A percentile compares a stretch with the other conserved stretches of the same genome.
Evolutionary conservation across 2,329 filamentous ascomycete species (phyloP).

Genomic region (Sporothrix schenckii): DNA sequence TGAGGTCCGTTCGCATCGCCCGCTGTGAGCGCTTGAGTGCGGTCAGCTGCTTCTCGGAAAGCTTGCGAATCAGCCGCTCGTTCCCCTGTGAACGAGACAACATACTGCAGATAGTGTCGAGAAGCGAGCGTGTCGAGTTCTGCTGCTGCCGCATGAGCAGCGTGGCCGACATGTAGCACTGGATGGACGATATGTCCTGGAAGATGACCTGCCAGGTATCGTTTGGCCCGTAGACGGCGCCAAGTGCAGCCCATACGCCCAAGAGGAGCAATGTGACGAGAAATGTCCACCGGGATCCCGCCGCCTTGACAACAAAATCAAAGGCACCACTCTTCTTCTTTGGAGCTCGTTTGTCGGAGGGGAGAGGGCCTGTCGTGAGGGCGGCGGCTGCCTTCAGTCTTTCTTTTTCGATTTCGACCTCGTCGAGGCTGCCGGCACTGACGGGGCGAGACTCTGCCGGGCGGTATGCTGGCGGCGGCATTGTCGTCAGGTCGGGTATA

Average conservation of each 20-base stretch:
- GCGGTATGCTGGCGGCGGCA: constrained; percentile 33
- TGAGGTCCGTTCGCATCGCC: constrained; percentile 38
- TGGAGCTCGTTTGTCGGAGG: not conserved
- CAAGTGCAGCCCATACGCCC: constrained; percentile 41
- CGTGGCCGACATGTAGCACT: constrained; percentile 46
- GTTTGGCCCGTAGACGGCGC: constrained; percentile 41
- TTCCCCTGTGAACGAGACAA: constrained; percentile 43
- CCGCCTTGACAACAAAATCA: constrained; percentile 35
- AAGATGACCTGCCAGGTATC: constrained; percentile 46
- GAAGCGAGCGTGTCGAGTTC: constrained; percentile 41
- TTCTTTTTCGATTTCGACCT: constrained; percentile 32
- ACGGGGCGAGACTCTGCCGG: constrained; percentile 2
- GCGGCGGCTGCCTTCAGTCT: constrained; percentile 26
- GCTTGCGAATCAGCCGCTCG: constrained; percentile 40
- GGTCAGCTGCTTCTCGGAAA: constrained; percentile 35
- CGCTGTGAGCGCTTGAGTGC: constrained; percentile 35
- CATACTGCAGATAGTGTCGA: constrained; percentile 42
- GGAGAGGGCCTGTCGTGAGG: not conserved
- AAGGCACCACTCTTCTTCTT: constrained; percentile 30
- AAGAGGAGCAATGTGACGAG: constrained; percentile 42
- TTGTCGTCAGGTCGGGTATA: constrained; percentile 34
- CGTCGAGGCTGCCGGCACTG: constrained; percentile 29
- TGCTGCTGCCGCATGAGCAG: constrained; percentile 47
- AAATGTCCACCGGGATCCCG: constrained; percentile 38
- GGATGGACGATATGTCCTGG: constrained; percentile 45